These are phyloP conservation scores for Metarhizium humberi DNA, from an alignment of 2,329 filamentous ascomycete genomes.

Conservation along the genomic window DNA sequence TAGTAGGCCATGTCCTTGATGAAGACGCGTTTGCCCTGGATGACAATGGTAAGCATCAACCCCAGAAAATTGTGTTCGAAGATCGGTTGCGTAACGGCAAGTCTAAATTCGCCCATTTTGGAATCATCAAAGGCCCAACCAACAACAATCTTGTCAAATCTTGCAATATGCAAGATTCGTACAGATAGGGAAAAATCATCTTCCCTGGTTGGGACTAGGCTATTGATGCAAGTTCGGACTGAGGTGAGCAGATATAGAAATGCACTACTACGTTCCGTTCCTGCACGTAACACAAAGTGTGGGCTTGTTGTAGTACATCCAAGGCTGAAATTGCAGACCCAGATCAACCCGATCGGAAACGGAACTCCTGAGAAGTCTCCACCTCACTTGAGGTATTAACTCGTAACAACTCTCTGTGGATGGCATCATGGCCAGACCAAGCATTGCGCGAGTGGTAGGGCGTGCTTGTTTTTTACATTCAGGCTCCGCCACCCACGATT, in stretches of 20 bases:
- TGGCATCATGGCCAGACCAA: neutral
- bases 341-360: too few relatives aligned
- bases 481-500: neutral
- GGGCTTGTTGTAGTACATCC: too few relatives aligned
- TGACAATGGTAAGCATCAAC: conserved; percentile 3
- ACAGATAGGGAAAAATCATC: too few relatives aligned
- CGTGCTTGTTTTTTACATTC: neutral
- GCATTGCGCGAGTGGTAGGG: neutral
- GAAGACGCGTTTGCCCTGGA: conserved; percentile 80
- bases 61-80: neutral
- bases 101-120: neutral
- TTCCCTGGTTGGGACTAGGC: too few relatives aligned
- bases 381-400: neutral
- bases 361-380: neutral
- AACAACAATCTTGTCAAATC: too few relatives aligned
- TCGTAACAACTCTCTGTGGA: neutral
- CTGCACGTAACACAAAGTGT: too few relatives aligned
- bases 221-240: too few relatives aligned
- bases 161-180: too few relatives aligned
- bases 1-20: conserved; percentile 99
- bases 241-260: too few relatives aligned
- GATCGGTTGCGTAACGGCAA: neutral
- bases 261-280: too few relatives aligned
- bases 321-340: too few relatives aligned
- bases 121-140: neutral